Evolutionary conservation across 257 asterid genomes (phyloP).

Genomic region (Ajuga chamaepitys): DNA sequence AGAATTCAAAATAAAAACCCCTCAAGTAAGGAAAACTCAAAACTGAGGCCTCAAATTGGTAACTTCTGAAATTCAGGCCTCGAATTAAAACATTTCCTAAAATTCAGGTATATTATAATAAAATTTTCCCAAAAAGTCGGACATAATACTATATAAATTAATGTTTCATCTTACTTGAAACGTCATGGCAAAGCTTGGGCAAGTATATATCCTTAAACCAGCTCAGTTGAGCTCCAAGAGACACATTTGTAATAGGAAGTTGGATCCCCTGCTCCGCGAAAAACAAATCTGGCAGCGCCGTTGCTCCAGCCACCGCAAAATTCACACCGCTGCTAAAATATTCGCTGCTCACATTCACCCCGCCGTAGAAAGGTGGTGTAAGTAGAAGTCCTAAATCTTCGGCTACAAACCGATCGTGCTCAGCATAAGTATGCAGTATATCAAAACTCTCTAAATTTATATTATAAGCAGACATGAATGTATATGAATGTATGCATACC

Average conservation of each 20-base stretch:
- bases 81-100: too few species aligned
- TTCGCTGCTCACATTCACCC: too few species aligned
- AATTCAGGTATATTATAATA: too few species aligned
- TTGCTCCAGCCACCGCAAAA: slow-evolving; percentile 41
- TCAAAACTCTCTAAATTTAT: too few species aligned
- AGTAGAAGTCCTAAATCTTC: slow-evolving; percentile 27
- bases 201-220: not conserved
- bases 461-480: too few species aligned
- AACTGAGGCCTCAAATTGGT: too few species aligned
- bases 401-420: slow-evolving; percentile 29
- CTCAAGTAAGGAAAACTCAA: too few species aligned
- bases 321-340: slow-evolving; percentile 24
- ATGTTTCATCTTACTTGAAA: not conserved
- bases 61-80: too few species aligned
- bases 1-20: too few species aligned
- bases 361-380: slow-evolving; percentile 20
- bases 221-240: slow-evolving; percentile 9
- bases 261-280: slow-evolving; percentile 22
- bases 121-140: too few species aligned
- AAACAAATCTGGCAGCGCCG: slow-evolving; percentile 23
- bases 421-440: too few species aligned
- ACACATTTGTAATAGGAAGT: slow-evolving; percentile 12
- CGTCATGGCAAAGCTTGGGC: not conserved
- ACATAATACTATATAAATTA: too few species aligned
- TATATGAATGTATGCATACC: not conserved